Base-by-base conservation (phyloP, 371 early-diverging fungal species). In the Haplosporangium sp. region DNA sequence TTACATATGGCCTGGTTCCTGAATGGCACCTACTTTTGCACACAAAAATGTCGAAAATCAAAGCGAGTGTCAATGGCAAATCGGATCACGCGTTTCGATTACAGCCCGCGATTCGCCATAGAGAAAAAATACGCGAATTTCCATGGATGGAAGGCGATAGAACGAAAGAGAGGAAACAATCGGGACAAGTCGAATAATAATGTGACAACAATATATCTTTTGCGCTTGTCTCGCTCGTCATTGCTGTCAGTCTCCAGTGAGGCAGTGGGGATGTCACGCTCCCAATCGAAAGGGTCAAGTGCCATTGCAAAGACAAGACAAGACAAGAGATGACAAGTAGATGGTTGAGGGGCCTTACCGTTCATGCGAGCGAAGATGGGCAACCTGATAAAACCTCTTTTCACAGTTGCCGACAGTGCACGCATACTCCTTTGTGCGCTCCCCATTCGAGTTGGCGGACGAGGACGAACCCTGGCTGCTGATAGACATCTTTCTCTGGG, bases 311-410 rank as follows among this genome's bases (percentile, higher is more conserved):
- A 29, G 55, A 38, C 29, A 55, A 16, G 16, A 29, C 12, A 45
- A n/a, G 21, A 23, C 29, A 18, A 38, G 11, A 13, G 40, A n/a
- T 14, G 14, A 40, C 43, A 18, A 50, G n/a, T 5, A 18, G 14
- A 16, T 18, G 20, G 50, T 14, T 9, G 20, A 23, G 14, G 47
- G 5, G 48, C 50, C 73, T 58, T 68, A 79, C 73, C 89, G 85
- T 74, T 90, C 89, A 69, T 94, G 94, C n/a, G 91, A 91, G 62
- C 89, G 90, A n/a, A 95, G 86, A 66, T 94, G 92, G 2, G 92
- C 93, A 11, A 89, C 83, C 76, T 93, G 94, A 18, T 89, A 86
- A 62, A 93, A 94, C 37, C 89, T 82, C 72, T 91, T 91, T 58
- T 76, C 84, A 62, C 94, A 94, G 43, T 81, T 83, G 61, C 81